Base-by-base conservation (phyloP, 2,329 filamentous ascomycete species). In the Fusarium sp. region DNA sequence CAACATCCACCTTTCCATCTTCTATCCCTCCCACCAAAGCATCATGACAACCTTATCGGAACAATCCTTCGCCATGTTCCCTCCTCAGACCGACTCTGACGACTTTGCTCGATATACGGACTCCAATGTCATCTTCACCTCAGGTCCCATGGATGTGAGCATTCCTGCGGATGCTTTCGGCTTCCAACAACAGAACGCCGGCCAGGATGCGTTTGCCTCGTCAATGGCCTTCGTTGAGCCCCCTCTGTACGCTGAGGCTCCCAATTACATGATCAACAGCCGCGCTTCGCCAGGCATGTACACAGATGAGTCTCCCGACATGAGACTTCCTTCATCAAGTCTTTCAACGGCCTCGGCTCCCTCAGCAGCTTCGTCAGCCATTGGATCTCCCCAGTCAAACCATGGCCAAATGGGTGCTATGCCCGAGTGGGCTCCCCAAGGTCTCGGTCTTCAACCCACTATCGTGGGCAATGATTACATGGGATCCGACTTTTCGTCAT, bases 341-440 rank as follows among this genome's bases (percentile, higher is more conserved):
- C 84, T 86, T 65, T 93, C 85, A 64, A 89, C 85, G 62, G 84
- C 84, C 24, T 91, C 88, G 61, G 89, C 80, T 57, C 87, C 82
- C 53, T 92, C 91, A 52, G 88, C 88, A 6, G 83, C 89, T 8
- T 92, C 90, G 2, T 92, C 90, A 10, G 88, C 87, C 55, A 86
- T 90, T 65, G 89, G 89, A 58, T 92, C 90, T 22, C 90, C 90
- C 26, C 87, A 89, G 73, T 90, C 89, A 3, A 85, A 87, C 67
- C 85, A 87, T 73, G 85, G 85, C 57, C 87, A 87, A 70, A 79
- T 86, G 67, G 87, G 87, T 64, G 82, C 83, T 72, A 84, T 88
- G 51, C 83, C 88, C 45, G 87, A 89, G 62, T 92, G 89, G 88
- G 78, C 84, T 69, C 79, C 83, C 21, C 74, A 76, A 52, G 85